Evolutionary conservation across 2,329 filamentous ascomycete genomes (phyloP).

Genomic region (Nothomitra cinnamomea): DNA sequence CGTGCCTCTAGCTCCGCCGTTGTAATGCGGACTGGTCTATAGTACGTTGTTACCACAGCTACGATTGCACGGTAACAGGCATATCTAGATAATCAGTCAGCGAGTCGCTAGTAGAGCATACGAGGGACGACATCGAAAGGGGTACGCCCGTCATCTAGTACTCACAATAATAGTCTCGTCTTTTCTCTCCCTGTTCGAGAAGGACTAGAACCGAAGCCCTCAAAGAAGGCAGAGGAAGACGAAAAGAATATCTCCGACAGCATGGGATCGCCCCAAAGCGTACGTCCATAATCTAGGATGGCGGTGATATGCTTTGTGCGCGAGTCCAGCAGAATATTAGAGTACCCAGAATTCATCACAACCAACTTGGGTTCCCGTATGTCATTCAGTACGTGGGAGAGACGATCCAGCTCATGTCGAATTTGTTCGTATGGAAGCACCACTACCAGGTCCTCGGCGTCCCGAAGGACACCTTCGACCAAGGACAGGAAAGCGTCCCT

Average conservation of each 20-base stretch:
- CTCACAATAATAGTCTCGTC: slow-evolving; percentile 1
- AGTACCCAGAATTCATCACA: slow-evolving; percentile 30
- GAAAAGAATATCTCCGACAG: slow-evolving; percentile 33
- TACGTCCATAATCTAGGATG: slow-evolving; percentile 34
- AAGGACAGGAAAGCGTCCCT: slow-evolving; percentile 33
- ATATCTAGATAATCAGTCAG: slow-evolving; percentile 2
- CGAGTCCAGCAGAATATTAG: slow-evolving; percentile 34
- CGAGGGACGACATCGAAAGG: not conserved
- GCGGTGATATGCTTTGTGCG: slow-evolving; percentile 30
- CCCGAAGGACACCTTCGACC: slow-evolving; percentile 35
- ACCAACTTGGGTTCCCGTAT: slow-evolving; percentile 35
- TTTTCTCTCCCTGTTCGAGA: not conserved
- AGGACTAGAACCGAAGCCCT: slow-evolving; percentile 17
- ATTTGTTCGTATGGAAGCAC: slow-evolving; percentile 38
- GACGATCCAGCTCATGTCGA: slow-evolving; percentile 29
- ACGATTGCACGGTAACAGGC: slow-evolving; percentile 3
- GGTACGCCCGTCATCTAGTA: not conserved
- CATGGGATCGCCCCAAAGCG: slow-evolving; percentile 38
- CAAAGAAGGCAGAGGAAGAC: slow-evolving; percentile 20
- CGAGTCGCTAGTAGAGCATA: too few relatives aligned
- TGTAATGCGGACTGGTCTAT: not conserved
- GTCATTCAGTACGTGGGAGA: slow-evolving; percentile 29
- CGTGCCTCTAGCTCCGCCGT: not conserved
- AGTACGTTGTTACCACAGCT: slow-evolving; percentile 3
- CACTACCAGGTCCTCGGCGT: slow-evolving; percentile 41